Evolutionary conservation across 192 early-diverging fungal species (phyloP).

Genomic region (Spizellomyces punctatus): DNA sequence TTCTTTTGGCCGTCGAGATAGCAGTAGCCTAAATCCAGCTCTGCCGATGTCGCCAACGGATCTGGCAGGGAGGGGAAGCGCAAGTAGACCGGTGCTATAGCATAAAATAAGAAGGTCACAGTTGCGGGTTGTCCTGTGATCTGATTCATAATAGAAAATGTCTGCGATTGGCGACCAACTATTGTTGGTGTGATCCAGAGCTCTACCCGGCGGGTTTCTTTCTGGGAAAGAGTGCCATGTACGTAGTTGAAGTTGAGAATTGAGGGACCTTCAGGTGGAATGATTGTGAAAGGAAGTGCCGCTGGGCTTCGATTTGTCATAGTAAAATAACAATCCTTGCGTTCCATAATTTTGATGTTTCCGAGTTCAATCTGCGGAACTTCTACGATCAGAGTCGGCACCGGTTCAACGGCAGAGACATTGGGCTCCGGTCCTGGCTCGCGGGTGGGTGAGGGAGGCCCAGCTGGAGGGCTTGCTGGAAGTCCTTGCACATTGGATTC

Average conservation of each 20-base stretch:
- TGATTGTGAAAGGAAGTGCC: slow-evolving; percentile 17
- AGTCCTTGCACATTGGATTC: neutral
- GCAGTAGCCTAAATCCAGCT: slow-evolving; percentile 80
- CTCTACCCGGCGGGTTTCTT: slow-evolving; percentile 62
- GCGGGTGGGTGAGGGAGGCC: neutral
- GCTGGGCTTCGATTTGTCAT: slow-evolving; percentile 40
- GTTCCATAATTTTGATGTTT: slow-evolving; percentile 47
- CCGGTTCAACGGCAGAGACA: neutral
- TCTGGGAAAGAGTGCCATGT: slow-evolving; percentile 44
- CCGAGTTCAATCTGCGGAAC: slow-evolving; percentile 53
- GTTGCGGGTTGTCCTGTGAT: slow-evolving; percentile 6
- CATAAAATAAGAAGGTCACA: slow-evolving; percentile 57
- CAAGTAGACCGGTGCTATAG: slow-evolving; percentile 50
- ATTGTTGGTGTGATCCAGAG: slow-evolving; percentile 50
- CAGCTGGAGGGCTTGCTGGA: neutral
- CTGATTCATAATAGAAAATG: slow-evolving; percentile 48
- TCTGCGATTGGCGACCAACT: slow-evolving; percentile 58
- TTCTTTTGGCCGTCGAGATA: slow-evolving; percentile 76
- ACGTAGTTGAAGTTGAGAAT: slow-evolving; percentile 12
- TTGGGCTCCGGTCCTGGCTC: neutral
- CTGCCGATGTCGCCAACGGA: slow-evolving; percentile 31
- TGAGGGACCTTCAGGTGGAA: neutral
- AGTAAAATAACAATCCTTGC: slow-evolving; percentile 60
- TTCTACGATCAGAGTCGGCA: slow-evolving; percentile 44
- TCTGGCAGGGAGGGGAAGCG: slow-evolving; percentile 64